Base-by-base conservation (phyloP, 306 rosid species). In the Malus sylvestris region DNA sequence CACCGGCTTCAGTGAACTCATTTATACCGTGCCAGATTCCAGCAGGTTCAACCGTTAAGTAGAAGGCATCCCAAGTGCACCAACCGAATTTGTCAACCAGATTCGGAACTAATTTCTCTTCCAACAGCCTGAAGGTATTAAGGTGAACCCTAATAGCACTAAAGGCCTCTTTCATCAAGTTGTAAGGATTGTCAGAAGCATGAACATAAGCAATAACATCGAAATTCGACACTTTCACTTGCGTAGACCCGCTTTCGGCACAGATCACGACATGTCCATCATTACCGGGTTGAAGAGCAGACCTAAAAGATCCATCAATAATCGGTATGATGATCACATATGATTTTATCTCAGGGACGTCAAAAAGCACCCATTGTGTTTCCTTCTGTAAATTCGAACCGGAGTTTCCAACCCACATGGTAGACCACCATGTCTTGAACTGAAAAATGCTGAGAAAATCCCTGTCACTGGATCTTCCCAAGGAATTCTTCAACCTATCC, bases 391-490 rank as follows among this genome's bases (percentile, higher is more conserved):
- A 62, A 78, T 90, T 89, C 0, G 97, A 93, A 42, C 97, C 94
- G n/a, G 96, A 90, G 18, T 81, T 87, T 46, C 98, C 97, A 6
- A 88, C 89, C 98, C 96, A 93, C 80, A 87, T 92, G 42, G 96
- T 93, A 5, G 98, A 91, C 98, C 96, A 91, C 97, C 98, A 93
- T 5, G 98, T 91, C 82, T 93, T 93, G 92, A 91, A 91, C 88
- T 96, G 79, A 71, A 91, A 91, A 55, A 91, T 73, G 61, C 96
- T 90, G 1, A 91, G 78, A n/a, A 93, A 93, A 72, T 87, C 75
- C 27, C 92, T 91, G 7, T 67, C 78, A 2, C 15, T 82, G 83
- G 91, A 79, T 42, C 86, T 80, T 3, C 97, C 97, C 77, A 93
- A 75, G 5, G 93, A 87, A 73, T 90, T 93, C 14, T 42, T 66